Evolutionary conservation across 257 asterid species (phyloP).

Genomic region (Eucommia ulmoides): DNA sequence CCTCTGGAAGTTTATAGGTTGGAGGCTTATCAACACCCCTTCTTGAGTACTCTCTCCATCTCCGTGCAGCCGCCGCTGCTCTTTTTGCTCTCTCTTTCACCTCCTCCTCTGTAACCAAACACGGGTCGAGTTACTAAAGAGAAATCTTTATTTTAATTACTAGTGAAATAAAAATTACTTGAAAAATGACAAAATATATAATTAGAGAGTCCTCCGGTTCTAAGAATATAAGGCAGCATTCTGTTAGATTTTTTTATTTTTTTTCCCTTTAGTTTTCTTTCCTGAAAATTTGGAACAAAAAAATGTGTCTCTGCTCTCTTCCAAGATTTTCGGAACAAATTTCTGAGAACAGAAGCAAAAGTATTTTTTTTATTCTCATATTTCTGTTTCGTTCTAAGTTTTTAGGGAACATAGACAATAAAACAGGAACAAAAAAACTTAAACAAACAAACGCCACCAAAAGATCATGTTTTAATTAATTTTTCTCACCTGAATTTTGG

Average conservation of each 20-base stretch:
- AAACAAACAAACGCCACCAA: neutral
- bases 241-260: too few species aligned
- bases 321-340: neutral
- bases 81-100: slow-evolving; percentile 27
- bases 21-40: slow-evolving; percentile 78
- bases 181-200: neutral
- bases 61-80: slow-evolving; percentile 59
- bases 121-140: neutral
- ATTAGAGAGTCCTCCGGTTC: neutral
- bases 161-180: too few species aligned
- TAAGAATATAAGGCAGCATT: neutral
- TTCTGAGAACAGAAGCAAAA: neutral
- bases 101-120: slow-evolving; percentile 14
- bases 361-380: neutral
- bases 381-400: neutral
- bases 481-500: slow-evolving; percentile 28
- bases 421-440: neutral
- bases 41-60: slow-evolving; percentile 97
- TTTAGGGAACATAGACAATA: neutral
- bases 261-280: too few species aligned
- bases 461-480: neutral
- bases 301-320: neutral
- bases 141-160: too few species aligned
- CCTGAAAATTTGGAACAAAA: too few species aligned
- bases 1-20: slow-evolving; percentile 78